These are phyloP conservation scores for Colletotrichum cereale DNA, from an alignment of 2,329 filamentous ascomycete species.

Conservation along the genomic window DNA sequence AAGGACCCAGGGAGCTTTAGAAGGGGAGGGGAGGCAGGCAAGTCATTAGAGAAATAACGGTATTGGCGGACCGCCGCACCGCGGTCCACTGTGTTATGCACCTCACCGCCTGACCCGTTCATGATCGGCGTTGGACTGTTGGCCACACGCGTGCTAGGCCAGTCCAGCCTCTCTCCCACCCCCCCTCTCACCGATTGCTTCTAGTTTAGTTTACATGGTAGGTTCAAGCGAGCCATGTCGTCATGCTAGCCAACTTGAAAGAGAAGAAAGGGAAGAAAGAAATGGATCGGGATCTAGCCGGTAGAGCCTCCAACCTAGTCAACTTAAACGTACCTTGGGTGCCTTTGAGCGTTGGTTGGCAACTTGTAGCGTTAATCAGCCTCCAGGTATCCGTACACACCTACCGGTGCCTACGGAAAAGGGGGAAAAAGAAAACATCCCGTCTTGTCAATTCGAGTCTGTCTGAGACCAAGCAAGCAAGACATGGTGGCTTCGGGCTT, in stretches of 20 bases:
- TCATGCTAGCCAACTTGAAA: background rate
- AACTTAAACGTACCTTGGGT: too few relatives aligned
- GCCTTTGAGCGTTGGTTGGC: background rate
- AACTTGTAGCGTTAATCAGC: too few relatives aligned
- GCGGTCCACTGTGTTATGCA: conserved; percentile 14
- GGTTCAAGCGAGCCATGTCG: conserved; percentile 3
- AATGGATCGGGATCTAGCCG: background rate
- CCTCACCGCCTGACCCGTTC: conserved; percentile 28
- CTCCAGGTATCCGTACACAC: too few relatives aligned
- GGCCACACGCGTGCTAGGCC: conserved; percentile 4
- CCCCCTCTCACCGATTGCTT: too few relatives aligned
- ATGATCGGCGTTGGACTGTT: conserved; percentile 13
- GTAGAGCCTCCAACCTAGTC: background rate
- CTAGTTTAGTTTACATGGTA: background rate
- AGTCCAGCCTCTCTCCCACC: background rate
- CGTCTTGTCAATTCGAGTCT: background rate
- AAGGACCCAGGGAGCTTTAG: too few relatives aligned
- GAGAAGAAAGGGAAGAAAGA: background rate
- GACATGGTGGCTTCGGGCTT: conserved; percentile 10
- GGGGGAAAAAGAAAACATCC: background rate
- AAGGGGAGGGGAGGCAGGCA: background rate
- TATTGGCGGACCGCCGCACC: conserved; percentile 10
- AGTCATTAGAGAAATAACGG: conserved; percentile 4
- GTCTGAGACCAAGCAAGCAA: background rate
- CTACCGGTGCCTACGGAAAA: too few relatives aligned